Evolutionary conservation across 1,284 basidiomycete genomes (phyloP).

Genomic region (Leccinum pachyderme): DNA sequence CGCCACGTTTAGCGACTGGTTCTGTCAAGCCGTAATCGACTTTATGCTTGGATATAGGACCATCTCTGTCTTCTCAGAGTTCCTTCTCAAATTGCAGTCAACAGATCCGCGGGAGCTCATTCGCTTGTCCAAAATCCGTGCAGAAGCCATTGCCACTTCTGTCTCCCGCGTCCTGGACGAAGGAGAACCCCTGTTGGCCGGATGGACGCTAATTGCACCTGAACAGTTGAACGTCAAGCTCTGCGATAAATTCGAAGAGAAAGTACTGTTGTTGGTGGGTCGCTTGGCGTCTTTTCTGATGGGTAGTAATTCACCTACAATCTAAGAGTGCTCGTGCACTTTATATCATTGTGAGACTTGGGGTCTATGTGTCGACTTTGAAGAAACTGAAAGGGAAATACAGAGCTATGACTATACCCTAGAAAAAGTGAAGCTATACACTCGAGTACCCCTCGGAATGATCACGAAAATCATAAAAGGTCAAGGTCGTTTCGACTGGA

Average conservation of each 20-base stretch:
- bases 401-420: conserved; percentile 89
- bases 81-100: conserved; percentile 80
- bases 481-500: conserved; percentile 45
- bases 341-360: conserved; percentile 58
- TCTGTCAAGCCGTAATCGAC: conserved; percentile 92
- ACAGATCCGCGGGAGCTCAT: conserved; percentile 89
- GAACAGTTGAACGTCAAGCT: conserved; percentile 69
- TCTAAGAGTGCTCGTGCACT: conserved; percentile 60
- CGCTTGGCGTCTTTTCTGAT: not conserved
- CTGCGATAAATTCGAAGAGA: conserved; percentile 88
- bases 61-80: conserved; percentile 86
- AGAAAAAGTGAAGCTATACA: conserved; percentile 88
- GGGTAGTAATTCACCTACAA: conserved; percentile 6
- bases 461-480: conserved; percentile 86
- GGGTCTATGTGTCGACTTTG: not conserved
- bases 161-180: conserved; percentile 79
- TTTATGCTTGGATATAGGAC: conserved; percentile 88
- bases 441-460: conserved; percentile 82
- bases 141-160: conserved; percentile 87
- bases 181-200: conserved; percentile 77
- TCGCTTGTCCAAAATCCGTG: conserved; percentile 81
- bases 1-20: conserved; percentile 92
- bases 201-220: conserved; percentile 92
- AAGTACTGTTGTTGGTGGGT: conserved; percentile 83
- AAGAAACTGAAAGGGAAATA: conserved; percentile 9